phyloP scores from a whole-genome alignment of 2,329 filamentous ascomycete species.

The Aspergillus aculeatinus region DNA sequence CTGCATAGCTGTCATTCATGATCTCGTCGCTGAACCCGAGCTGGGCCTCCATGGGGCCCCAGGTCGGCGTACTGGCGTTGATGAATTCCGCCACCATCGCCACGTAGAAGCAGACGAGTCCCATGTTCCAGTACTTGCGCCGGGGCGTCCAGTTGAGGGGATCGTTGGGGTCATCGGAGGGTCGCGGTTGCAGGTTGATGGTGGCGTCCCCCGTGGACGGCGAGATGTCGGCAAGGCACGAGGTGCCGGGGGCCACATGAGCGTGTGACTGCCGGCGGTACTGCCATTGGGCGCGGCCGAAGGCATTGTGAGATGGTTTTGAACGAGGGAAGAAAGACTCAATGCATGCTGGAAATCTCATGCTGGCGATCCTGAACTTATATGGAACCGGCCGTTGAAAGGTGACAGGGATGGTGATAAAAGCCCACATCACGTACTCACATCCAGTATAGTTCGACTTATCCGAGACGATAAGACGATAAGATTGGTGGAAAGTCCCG shows the following conservation, averaged over 20 bases:
- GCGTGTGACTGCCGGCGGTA: background rate
- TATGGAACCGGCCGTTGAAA: no score
- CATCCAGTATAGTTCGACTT: no score
- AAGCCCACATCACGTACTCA: no score
- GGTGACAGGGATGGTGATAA: no score
- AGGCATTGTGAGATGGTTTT: no score
- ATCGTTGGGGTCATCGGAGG: slow-evolving; percentile 28
- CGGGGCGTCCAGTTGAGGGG: slow-evolving; percentile 26
- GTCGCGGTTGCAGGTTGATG: background rate
- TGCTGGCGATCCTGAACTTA: no score
- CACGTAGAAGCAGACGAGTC: slow-evolving; percentile 28
- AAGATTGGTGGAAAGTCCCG: no score
- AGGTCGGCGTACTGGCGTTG: slow-evolving; percentile 26
- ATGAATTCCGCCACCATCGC: slow-evolving; percentile 36
- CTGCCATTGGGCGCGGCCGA: background rate
- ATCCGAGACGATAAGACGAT: no score
- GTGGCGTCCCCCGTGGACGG: no score
- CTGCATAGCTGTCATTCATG: slow-evolving; percentile 49
- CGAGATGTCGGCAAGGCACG: background rate
- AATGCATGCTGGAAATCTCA: no score
- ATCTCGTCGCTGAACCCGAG: slow-evolving; percentile 44
- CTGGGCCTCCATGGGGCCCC: slow-evolving; percentile 45
- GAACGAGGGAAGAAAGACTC: no score
- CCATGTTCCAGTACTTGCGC: slow-evolving; percentile 28
- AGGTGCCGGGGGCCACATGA: slow-evolving; percentile 1